Evolutionary conservation across 192 early-diverging fungal species (phyloP), one percentile per base, ranked within the genome.

Genomic region (Rhizophagus prolifer): DNA sequence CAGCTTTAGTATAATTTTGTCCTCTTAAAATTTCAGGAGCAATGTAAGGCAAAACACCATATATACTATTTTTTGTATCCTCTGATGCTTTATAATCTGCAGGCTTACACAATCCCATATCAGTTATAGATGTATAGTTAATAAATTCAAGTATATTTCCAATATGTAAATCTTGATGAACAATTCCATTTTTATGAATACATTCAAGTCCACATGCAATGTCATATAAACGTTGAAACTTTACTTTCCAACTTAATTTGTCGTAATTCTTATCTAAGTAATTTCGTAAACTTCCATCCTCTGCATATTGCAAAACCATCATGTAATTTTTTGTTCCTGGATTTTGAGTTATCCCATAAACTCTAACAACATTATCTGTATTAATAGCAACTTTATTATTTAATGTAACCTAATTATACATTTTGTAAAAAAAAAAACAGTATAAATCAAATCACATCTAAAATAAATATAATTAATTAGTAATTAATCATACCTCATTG

Each of bases 21-120:
- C 75, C 64, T 31, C 10, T 23, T 41, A 74, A 62, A 62, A 74
- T 60, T 74, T 74, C 72, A 1, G 72, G 72, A 26, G 63, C 75
- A 0, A 67, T 46, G n/a, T 68, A 76, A n/a, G 75, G 75, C 23
- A 76, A 60, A 36, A 73, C 71, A 25, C 71, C 71, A 38, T 36
- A 58, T 21, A 73, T 60, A 14, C 16, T 41, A 0, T 69, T 26
- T 47, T 50, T 10, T 12, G 36, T 61, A 21, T 9, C 4, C 26
- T 26, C n/a, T 3, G 12, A 4, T 50, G 2, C 4, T n/a, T 21
- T 19, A 5, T 14, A 9, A 41, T 44, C n/a, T 46, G 31, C n/a
- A 1, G 36, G n/a, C 13, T 61, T 21, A 60, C 71, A 73, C 9
- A 73, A 59, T 21, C 71, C 71, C 13, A 73, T 38, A 60, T 73